Evolutionary conservation across 257 asterid genomes (phyloP), one percentile per base, ranked within the genome.

Genomic region (Solanum chaucha): DNA sequence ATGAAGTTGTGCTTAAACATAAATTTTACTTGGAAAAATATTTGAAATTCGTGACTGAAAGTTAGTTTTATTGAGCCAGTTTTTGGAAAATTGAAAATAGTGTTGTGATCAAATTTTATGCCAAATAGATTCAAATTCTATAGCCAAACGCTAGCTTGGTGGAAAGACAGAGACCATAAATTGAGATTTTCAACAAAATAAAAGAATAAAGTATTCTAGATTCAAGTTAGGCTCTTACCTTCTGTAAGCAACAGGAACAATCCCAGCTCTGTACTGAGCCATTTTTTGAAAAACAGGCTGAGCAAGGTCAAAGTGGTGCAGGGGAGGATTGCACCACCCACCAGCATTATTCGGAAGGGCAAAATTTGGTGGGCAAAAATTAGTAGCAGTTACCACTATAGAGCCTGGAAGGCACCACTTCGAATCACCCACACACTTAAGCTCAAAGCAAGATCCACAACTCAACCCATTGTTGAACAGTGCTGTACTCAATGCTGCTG

Each of bases 251-350:
- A 91, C 71, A 4, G 91, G 94, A 24, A 92, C 94, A 68, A 92
- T 89, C 20, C 94, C 94, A 20, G 93, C 90, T 75, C 58, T 74
- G 9, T 82, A 81, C 11, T 89, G 88, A 73, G 93, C 93, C 11
- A 91, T 87, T 67, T 90, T 85, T 32, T 85, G 82, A 61, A 90
- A 90, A 5, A 88, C 86, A 26, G 93, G 93, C 83, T 90, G 92
- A 36, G 93, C 87, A 77, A 90, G 91, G 84, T 91, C 93, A 68
- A 91, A 91, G 24, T 91, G 93, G 19, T 82, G 90, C 86, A 87
- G 72, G 24, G 93, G 93, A 48, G 93, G 92, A 88, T 91, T 90
- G 90, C 92, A 90, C 93, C 93, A 91, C 70, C 93, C 93, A 38
- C 93, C 92, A 26, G 82, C 87, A 65, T 90, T 51, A 77, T 85